Evolutionary conservation across 208 protist genomes (phyloP).

Genomic region (Trypanosoma grayi): DNA sequence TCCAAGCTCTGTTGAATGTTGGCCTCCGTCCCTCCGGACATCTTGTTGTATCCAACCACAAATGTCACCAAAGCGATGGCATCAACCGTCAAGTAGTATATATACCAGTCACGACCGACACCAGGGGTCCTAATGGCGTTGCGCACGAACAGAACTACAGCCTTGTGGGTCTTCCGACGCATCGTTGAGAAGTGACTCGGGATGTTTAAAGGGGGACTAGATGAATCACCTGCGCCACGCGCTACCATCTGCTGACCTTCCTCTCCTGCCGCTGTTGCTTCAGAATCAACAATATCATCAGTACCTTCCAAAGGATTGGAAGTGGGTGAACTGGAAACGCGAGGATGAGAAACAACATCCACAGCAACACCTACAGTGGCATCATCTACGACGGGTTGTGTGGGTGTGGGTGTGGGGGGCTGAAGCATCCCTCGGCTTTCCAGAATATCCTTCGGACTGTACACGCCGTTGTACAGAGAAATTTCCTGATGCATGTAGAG

Average conservation of each 20-base stretch:
- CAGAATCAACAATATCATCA: not conserved
- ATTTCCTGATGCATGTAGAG: conserved; percentile 33
- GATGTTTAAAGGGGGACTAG: too few relatives aligned
- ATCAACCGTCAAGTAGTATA: conserved; percentile 52
- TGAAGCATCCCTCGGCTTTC: not conserved
- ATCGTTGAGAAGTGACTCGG: not conserved
- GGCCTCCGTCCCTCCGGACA: conserved; percentile 31
- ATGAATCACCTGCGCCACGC: too few relatives aligned
- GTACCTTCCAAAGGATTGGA: not conserved
- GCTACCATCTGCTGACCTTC: too few relatives aligned
- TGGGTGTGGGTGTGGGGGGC: not conserved
- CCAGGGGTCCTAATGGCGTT: conserved; percentile 44
- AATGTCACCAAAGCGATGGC: conserved; percentile 45
- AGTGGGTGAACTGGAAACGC: too few relatives aligned
- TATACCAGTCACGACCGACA: conserved; percentile 64
- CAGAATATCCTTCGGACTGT: conserved; percentile 28
- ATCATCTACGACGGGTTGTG: not conserved
- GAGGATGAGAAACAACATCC: too few relatives aligned
- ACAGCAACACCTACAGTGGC: not conserved
- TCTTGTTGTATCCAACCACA: conserved; percentile 49
- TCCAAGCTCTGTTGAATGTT: conserved; percentile 63
- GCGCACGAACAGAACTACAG: conserved; percentile 13
- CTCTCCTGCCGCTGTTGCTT: too few relatives aligned
- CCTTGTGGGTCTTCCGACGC: not conserved
- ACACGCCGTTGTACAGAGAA: conserved; percentile 36